Base-by-base conservation (phyloP, 306 rosid genomes). In the Lathyrus oleraceus region DNA sequence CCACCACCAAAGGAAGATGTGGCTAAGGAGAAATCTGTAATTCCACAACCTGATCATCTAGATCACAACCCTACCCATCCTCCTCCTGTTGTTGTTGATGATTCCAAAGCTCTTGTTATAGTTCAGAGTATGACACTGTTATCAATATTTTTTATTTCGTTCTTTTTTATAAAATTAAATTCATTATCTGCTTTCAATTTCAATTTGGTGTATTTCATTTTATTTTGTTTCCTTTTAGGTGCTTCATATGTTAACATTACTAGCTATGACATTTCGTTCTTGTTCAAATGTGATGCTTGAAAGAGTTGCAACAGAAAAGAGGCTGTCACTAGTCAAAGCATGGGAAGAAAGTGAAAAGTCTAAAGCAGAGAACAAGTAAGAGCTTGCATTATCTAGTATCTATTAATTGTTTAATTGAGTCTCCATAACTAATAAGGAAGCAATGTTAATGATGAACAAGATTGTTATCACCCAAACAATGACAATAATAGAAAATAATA, bases 21-120 rank as follows among this genome's bases (percentile, higher is more conserved):
- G 42, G 19, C 80, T 47, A 87, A 84, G 84, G 95, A 90, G 68
- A 87, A 94, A 81, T 65, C 96, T 19, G 86, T 84, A 36, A 81
- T 77, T 80, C 90, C 88, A 32, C 61, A 14, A 8, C 39, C 39
- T 35, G 39, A 35, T 35, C 39, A 35, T 35, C 39, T 35, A 35
- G 83, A 85, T 21, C 69, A 66, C 43, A 83, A 83, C 51, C 70
- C 79, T 60, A 3, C 16, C 51, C 65, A 17, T 23, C 67, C 78
- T n/a, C n/a, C n/a, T n/a, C n/a, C n/a, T n/a, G 47, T 5, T 0
- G 60, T 53, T 21, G 53, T 5, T 61, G 91, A 85, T 63, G 87
- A 91, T 4, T 84, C 93, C 77, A 85, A 87, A 77, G 89, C 89
- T 35, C 88, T 94, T 61, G 92, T 78, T 57, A 1, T 73, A 8